phyloP scores from a whole-genome alignment of 805 yeast genomes.

The Lipomyces spencermartinsiae region DNA sequence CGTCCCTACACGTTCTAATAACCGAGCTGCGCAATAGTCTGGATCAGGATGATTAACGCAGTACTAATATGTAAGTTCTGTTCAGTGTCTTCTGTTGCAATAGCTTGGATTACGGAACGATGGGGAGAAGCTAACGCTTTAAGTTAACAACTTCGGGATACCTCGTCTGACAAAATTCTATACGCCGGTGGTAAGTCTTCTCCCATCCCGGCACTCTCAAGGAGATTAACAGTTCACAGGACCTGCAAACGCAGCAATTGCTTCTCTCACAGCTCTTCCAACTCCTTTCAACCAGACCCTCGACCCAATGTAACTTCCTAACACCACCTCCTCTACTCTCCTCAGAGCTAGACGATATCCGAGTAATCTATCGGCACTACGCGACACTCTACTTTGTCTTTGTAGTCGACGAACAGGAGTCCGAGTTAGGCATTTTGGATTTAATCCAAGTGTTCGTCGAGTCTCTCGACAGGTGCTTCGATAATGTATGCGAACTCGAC shows the following conservation, averaged over 20 bases:
- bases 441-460: constrained; percentile 96
- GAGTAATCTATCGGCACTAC: constrained; percentile 90
- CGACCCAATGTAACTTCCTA: constrained; percentile 83
- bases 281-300: constrained; percentile 70
- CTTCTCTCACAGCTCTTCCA: constrained; percentile 83
- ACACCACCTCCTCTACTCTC: constrained; percentile 82
- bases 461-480: constrained; percentile 89
- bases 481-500: constrained; percentile 93
- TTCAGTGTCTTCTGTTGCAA: constrained; percentile 2
- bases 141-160: constrained; percentile 86
- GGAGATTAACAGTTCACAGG: constrained; percentile 46
- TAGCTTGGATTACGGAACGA: not conserved
- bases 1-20: not conserved
- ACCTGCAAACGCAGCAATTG: constrained; percentile 78
- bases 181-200: constrained; percentile 64
- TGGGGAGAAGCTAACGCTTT: not conserved
- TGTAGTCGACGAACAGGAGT: constrained; percentile 93
- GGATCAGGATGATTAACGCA: constrained; percentile 79
- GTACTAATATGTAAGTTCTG: constrained; percentile 72
- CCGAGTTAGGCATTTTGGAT: constrained; percentile 91
- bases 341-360: constrained; percentile 64
- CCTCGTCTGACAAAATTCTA: constrained; percentile 92
- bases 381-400: constrained; percentile 97
- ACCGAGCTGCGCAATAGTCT: not conserved
- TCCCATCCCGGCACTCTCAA: no score